Base-by-base conservation (phyloP, 345 rosid species). In the Camelina neglecta region DNA sequence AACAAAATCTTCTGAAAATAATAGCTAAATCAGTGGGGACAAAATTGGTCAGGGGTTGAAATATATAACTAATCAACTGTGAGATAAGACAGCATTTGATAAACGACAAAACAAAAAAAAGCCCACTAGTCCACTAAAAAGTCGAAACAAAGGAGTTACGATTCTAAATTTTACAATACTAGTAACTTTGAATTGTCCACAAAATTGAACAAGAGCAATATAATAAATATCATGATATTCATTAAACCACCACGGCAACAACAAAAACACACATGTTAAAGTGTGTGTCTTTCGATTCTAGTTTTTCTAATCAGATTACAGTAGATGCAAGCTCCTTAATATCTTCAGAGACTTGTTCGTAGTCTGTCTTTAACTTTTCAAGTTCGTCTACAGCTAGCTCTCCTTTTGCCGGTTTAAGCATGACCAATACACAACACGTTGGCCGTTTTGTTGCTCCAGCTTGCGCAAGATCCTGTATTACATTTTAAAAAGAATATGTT, bases 381-480 rank as follows among this genome's bases (percentile, higher is more conserved):
- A 89, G 85, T 54, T 90, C 97, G 42, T 90, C 97, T 7, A 24
- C 82, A 33, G 69, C 67, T 42, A 90, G n/a, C 66, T 92, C 97
- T 7, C 96, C 99, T 83, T 95, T 95, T 0, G 79, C 68, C 0
- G 98, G 97, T 80, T 92, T 90, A 26, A 90, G 85, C 81, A 83
- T 75, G 29, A 94, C 96, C 79, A 92, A 88, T 21, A 94, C 92
- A 57, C 99, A 95, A 68, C 99, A 95, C 11, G 97, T 95, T 3
- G 99, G 99, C 71, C 99, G 80, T 83, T 92, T 95, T 26, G 99
- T 92, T 12, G 88, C 86, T 3, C 97, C 96, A 0, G 99, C 99
- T 64, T 86, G 89, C 0, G 96, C 97, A 80, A 95, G 96, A 77
- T 95, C 99, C 99, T 95, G 85, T 21, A 75, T 63, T 15, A 6